Conservation (phyloP, 257 asterid genomes). For the Nemophila menziesii region DNA sequence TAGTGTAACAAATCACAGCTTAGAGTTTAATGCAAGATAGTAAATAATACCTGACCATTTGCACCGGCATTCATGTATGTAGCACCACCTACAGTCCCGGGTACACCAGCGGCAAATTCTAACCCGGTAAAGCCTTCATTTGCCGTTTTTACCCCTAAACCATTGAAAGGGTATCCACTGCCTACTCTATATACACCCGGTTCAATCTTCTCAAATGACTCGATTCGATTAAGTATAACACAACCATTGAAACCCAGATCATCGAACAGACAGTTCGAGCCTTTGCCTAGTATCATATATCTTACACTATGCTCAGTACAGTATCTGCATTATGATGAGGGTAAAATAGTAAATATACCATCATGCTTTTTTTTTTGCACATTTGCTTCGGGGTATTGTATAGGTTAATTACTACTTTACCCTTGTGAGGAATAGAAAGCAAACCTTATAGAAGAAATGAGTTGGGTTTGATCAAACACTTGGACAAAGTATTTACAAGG, state of each 20-base stretch:
- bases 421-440: not conserved
- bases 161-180: constrained; percentile 34
- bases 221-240: constrained; percentile 27
- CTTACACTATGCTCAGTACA: constrained; percentile 26
- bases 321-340: constrained; percentile 16
- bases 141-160: constrained; percentile 21
- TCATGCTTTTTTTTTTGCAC: not conserved
- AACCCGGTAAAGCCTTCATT: constrained; percentile 32
- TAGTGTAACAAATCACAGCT: too few relatives aligned
- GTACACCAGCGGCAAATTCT: constrained; percentile 39
- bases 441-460: constrained; percentile 31
- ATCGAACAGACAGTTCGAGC: constrained; percentile 34
- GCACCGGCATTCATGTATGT: constrained; percentile 42
- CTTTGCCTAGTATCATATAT: constrained; percentile 33
- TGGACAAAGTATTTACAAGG: constrained; percentile 33
- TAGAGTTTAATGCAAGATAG: too few relatives aligned
- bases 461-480: constrained; percentile 30
- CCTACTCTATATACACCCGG: constrained; percentile 31
- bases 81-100: constrained; percentile 39
- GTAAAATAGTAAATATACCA: not conserved
- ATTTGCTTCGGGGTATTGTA: too few relatives aligned
- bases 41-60: constrained; percentile 27
- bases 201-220: constrained; percentile 26
- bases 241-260: constrained; percentile 38
- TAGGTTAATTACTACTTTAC: too few relatives aligned